phyloP scores from a whole-genome alignment of 257 asterid species.

The Nicotiana otophora region DNA sequence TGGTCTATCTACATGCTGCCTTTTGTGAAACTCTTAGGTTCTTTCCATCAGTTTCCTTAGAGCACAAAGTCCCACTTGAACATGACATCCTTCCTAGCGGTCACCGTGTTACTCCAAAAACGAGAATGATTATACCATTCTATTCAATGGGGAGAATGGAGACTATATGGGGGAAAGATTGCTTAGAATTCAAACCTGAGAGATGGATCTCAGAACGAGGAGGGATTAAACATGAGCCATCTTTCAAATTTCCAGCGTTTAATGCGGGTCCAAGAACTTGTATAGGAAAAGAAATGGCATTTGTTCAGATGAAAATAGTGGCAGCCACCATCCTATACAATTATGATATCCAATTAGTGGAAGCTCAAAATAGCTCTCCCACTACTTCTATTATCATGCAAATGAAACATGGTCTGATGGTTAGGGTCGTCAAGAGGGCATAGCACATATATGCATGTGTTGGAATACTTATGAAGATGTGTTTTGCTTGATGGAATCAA shows the following conservation, averaged over 20 bases:
- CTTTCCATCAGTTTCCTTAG: neutral
- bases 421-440: neutral
- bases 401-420: constrained; percentile 4
- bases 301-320: neutral
- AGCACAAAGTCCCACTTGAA: constrained; percentile 5
- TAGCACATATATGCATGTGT: neutral
- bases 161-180: constrained; percentile 1
- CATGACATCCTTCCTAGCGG: constrained; percentile 3
- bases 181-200: constrained; percentile 7
- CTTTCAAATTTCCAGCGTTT: neutral
- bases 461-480: too few relatives aligned
- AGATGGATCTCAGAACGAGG: neutral
- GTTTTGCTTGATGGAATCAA: too few relatives aligned
- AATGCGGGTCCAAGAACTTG: neutral
- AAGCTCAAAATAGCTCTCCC: neutral
- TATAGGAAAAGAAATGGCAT: neutral
- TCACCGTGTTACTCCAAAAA: neutral
- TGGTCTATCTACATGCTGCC: constrained; percentile 9
- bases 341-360: neutral
- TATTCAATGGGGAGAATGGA: constrained; percentile 6
- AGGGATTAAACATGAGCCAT: neutral
- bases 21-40: constrained; percentile 4
- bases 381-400: constrained; percentile 1
- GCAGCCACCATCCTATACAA: neutral
- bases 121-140: neutral